Conservation (phyloP, 306 rosid genomes). For the Corylus heterophylla region DNA sequence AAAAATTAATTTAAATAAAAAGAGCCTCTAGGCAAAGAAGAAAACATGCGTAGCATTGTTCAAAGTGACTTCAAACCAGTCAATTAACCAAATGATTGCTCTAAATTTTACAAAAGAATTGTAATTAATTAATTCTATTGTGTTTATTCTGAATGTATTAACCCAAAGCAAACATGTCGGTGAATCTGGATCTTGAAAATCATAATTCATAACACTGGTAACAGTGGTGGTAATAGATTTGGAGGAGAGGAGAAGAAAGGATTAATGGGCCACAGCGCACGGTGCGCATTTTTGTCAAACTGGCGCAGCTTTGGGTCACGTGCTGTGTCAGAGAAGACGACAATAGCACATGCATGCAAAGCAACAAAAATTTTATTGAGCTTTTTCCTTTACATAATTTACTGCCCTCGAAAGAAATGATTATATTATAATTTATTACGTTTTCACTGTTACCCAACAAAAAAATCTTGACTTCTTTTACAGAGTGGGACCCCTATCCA, state of each 20-base stretch:
- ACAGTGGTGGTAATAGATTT: too few species aligned
- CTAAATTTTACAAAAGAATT: too few species aligned
- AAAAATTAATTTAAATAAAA: too few species aligned
- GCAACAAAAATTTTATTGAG: not conserved
- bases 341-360: conserved; percentile 1
- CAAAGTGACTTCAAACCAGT: too few species aligned
- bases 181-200: not conserved
- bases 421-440: too few species aligned
- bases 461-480: not conserved
- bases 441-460: not conserved
- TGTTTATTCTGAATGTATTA: not conserved
- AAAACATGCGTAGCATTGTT: too few species aligned
- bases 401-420: not conserved
- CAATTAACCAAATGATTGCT: too few species aligned
- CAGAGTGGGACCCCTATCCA: conserved; percentile 17
- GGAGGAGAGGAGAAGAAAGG: too few species aligned
- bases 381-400: not conserved
- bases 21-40: too few species aligned
- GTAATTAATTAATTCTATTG: too few species aligned
- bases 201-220: too few species aligned
- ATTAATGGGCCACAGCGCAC: not conserved
- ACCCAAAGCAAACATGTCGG: not conserved
- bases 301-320: conserved; percentile 33
- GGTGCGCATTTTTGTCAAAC: conserved; percentile 23
- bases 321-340: conserved; percentile 20